Evolutionary conservation across 306 rosid genomes (phyloP), one percentile per base, ranked within the genome.

Genomic region (Phaseolus lunatus): DNA sequence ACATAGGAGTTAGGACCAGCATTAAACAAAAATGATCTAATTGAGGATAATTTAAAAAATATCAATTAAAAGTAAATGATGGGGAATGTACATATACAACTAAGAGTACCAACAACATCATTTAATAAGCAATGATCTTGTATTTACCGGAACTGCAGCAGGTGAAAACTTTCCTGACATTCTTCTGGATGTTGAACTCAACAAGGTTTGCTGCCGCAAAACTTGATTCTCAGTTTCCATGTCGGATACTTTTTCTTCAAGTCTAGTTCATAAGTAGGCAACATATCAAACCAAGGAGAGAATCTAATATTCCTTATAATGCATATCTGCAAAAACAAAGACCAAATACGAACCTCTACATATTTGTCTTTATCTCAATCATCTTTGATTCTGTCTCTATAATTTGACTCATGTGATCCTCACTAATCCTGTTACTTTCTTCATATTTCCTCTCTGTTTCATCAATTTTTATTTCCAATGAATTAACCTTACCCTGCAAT

Each of bases 171-270:
- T 89, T 49, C 76, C 96, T 4, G 92, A 86, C 91, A 83, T 88
- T 85, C 80, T 87, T 73, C 29, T 85, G 18, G 96, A 85, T 71
- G 96, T 45, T 73, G 97, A 91, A 64, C 70, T 83, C 78, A 66
- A 69, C 70, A 92, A 77, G 58, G 97, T 39, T 78, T 95, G 92
- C 83, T 90, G 89, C 74, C 94, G 88, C 65, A 90, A 82, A 73
- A 92, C 74, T 75, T 76, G 97, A 81, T 91, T 96, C 89, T 90
- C 96, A 7, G 91, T 79, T 87, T 92, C 96, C 89, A 89, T 82
- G 86, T 95, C 94, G 67, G 94, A 88, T 13, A 90, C 67, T 82
- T 89, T 92, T 87, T 95, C 99, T 86, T 90, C 92, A 54, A 95
- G 90, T 86, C 99, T 95, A 85, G n/a, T 45, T 62, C 69, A 80